Conservation (phyloP, 805 yeast genomes). For the Wickerhamomyces queroliae region DNA sequence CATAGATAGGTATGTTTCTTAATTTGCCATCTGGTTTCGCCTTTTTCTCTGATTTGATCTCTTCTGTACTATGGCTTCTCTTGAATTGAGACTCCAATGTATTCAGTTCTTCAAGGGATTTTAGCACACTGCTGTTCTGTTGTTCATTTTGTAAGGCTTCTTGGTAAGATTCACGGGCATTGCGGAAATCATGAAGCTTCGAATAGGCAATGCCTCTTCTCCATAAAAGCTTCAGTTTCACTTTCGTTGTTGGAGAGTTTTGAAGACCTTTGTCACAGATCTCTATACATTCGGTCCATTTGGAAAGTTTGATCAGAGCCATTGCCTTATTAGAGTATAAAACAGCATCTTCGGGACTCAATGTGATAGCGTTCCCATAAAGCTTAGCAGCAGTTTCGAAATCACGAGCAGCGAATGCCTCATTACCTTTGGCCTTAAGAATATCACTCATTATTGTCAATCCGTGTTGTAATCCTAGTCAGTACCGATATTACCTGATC, state of each 20-base stretch:
- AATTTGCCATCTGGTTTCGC: conserved; percentile 5
- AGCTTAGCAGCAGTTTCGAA: conserved; percentile 44
- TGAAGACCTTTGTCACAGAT: conserved; percentile 47
- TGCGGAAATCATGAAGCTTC: conserved; percentile 19
- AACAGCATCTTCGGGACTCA: conserved; percentile 45
- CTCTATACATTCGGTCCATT: conserved; percentile 41
- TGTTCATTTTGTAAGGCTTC: conserved; percentile 38
- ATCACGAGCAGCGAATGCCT: conserved; percentile 38
- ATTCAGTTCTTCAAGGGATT: conserved; percentile 27
- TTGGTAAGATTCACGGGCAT: conserved; percentile 26
- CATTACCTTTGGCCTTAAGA: conserved; percentile 42
- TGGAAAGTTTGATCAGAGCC: conserved; percentile 47
- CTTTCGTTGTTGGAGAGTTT: conserved; percentile 22
- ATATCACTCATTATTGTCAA: conserved; percentile 23
- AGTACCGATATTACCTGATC: too few relatives aligned
- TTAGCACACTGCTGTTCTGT: conserved; percentile 30
- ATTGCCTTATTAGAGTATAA: conserved; percentile 66
- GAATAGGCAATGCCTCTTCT: conserved; percentile 40
- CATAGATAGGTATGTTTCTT: conserved; percentile 29
- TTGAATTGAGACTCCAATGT: conserved; percentile 11
- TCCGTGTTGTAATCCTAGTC: too few relatives aligned
- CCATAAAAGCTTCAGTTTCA: conserved; percentile 43
- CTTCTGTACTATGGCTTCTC: conserved; percentile 46
- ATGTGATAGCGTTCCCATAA: conserved; percentile 50
- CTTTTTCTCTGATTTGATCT: conserved; percentile 30